Evolutionary conservation across 1,284 basidiomycete species (phyloP).

Genomic region (Pyrrhoderma lamaoense): DNA sequence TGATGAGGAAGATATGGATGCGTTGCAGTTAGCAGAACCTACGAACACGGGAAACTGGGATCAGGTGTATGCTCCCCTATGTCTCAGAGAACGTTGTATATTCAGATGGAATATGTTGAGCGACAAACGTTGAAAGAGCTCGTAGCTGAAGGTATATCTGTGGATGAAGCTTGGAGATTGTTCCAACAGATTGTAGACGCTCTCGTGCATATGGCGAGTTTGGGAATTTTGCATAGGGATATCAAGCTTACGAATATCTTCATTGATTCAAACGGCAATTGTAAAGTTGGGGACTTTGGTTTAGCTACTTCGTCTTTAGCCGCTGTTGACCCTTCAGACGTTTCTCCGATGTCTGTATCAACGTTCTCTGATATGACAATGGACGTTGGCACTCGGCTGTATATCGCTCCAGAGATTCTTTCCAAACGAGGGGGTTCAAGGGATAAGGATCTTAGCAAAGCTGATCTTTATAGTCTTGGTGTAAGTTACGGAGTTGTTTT

Average conservation of each 20-base stretch:
- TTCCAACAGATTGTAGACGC: conserved; percentile 93
- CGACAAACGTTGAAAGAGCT: conserved; percentile 78
- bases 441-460: conserved; percentile 64
- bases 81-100: conserved; percentile 67
- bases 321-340: conserved; percentile 62
- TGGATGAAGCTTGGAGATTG: conserved; percentile 84
- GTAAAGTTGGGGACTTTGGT: conserved; percentile 95
- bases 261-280: conserved; percentile 83
- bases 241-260: conserved; percentile 91
- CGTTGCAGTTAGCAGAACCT: conserved; percentile 9
- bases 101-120: conserved; percentile 93
- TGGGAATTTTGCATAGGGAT: conserved; percentile 89
- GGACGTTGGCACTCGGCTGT: conserved; percentile 90
- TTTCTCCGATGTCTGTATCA: conserved; percentile 31
- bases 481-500: conserved; percentile 34
- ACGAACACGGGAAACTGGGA: neutral
- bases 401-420: conserved; percentile 87
- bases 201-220: conserved; percentile 81
- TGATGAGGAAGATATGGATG: conserved; percentile 29
- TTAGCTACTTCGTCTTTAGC: conserved; percentile 80
- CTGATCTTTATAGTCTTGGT: conserved; percentile 93
- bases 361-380: conserved; percentile 9
- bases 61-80: conserved; percentile 28
- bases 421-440: conserved; percentile 55
- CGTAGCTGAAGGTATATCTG: conserved; percentile 71